Conservation (phyloP, 2,329 filamentous ascomycete genomes). For the Leptosphaerulina australis region DNA sequence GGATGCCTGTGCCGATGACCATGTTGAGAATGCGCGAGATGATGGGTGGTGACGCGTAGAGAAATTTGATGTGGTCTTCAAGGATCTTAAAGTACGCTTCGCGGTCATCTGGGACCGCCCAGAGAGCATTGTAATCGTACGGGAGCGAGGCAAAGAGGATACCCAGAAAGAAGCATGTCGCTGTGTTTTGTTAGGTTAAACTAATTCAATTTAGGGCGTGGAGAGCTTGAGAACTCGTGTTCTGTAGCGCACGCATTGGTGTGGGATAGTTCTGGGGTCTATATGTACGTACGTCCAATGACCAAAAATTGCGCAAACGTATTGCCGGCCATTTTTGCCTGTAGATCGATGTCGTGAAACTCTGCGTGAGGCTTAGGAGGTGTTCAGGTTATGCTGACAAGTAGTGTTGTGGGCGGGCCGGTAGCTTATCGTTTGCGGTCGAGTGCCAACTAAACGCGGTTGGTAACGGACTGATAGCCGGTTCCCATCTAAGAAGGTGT, state of each 20-base stretch:
- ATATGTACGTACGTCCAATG: slow-evolving; percentile 81
- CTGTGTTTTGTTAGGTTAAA: slow-evolving; percentile 36
- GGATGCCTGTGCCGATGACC: slow-evolving; percentile 82
- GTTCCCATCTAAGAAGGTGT: slow-evolving; percentile 34
- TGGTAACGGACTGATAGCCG: slow-evolving; percentile 9
- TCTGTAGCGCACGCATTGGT: neutral
- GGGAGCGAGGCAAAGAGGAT: slow-evolving; percentile 96
- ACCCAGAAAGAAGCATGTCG: slow-evolving; percentile 94
- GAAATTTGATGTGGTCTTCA: slow-evolving; percentile 86
- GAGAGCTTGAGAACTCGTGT: slow-evolving; percentile 2
- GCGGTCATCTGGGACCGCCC: slow-evolving; percentile 70
- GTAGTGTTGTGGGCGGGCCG: slow-evolving; percentile 23
- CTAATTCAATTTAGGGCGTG: slow-evolving; percentile 11
- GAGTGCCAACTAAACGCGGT: slow-evolving; percentile 17
- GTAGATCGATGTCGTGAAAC: slow-evolving; percentile 4
- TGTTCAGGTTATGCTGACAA: slow-evolving; percentile 10
- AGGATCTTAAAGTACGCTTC: slow-evolving; percentile 79
- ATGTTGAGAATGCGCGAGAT: slow-evolving; percentile 95
- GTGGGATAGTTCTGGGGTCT: slow-evolving; percentile 47
- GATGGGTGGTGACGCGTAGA: slow-evolving; percentile 88
- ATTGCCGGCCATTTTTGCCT: slow-evolving; percentile 40
- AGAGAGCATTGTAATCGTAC: slow-evolving; percentile 91
- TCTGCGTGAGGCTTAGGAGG: slow-evolving; percentile 13
- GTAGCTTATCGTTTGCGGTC: slow-evolving; percentile 33
- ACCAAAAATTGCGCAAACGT: slow-evolving; percentile 98